Evolutionary conservation across 331 rosid genomes (phyloP), one percentile per base, ranked within the genome.

Genomic region (Malus hybrid): DNA sequence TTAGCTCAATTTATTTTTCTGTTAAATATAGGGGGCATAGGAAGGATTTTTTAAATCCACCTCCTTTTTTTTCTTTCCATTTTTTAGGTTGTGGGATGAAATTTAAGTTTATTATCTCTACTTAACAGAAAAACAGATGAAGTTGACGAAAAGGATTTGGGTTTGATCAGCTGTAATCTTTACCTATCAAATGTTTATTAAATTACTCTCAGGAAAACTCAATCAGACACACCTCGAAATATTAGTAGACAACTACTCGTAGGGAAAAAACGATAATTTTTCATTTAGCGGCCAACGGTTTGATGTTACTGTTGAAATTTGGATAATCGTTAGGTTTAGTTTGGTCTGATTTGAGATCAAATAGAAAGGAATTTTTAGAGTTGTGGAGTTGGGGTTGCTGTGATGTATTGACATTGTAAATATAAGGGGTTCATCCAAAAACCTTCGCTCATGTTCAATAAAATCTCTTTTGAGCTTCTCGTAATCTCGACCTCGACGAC

Each of bases 321-420:
- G 62, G 82, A 62, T 70, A 68, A 74, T 64, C 44, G 5, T 76
- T 71, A 73, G 67, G 70, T 46, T 85, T 63, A 62, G 80, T 66
- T 66, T 67, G 74, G 67, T 83, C 73, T 72, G 69, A 77, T 73
- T 65, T 24, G 71, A 75, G 79, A 61, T 73, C 60, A 62, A 44
- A 19, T 62, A 46, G 55, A 81, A 48, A 46, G 72, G 24, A 24
- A 24, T 1, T 24, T 24, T 24, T 24, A 24, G 24, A 24, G 24
- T 24, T 24, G 24, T 24, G 24, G 24, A 24, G 24, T 24, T 24
- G 24, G 24, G 24, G 24, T 24, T 87, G 90, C 88, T 90, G 95
- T 80, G 88, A 90, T 93, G 98, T 86, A 81, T 64, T 80, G 61
- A 80, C 59, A 61, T 72, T 87, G 93, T 93, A 85, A 74, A 86